Evolutionary conservation across 2,329 filamentous ascomycete genomes (phyloP), one percentile per base, ranked within the genome.

Genomic region (Cladophialophora yegresii): DNA sequence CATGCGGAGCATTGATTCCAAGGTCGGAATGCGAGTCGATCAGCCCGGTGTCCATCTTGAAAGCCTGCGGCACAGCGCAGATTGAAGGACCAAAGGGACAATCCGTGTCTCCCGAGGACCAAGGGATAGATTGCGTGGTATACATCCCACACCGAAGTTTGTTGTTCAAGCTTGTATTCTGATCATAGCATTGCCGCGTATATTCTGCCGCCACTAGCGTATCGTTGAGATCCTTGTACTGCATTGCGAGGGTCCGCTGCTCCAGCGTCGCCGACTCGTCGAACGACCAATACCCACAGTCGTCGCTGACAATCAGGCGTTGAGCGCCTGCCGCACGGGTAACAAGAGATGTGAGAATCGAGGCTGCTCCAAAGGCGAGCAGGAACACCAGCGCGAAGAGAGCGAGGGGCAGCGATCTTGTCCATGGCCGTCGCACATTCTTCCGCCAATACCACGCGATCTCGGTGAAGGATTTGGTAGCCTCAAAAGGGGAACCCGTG

Each of bases 271-370:
- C 67, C 67, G 22, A 50, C 33, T 28, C 20, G 63, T 68, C 58
- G 62, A 67, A 28, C n/a, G 61, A 51, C 26, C 28, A 54, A 32
- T 30, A 68, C 5, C 72, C 75, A 62, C 75, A 77, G 12, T 70
- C 60, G 1, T 67, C 63, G 10, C 74, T 72, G 13, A 54, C 47
- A 3, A 77, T 65, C 0, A 78, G 66, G 1, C 73, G 71, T 54
- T 77, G 72, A 30, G 75, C 73, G 1, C 74, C 73, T 1, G 70
- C 67, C 13, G 68, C 63, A 13, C 72, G 73, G 2, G 73, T 71
- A 40, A 77, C 69, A 13, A 71, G 70, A 0, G 75, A 75, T 1
- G 75, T 76, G 57, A 77, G 74, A 4, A 77, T 68, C 57, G 73
- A 72, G 33, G 73, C 71, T 3, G 71, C 60, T 8, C 61, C 69